Evolutionary conservation across 2,329 filamentous ascomycete species (phyloP), one percentile per base, ranked within the genome.

Genomic region (Paracorniculantispora psalliotae): DNA sequence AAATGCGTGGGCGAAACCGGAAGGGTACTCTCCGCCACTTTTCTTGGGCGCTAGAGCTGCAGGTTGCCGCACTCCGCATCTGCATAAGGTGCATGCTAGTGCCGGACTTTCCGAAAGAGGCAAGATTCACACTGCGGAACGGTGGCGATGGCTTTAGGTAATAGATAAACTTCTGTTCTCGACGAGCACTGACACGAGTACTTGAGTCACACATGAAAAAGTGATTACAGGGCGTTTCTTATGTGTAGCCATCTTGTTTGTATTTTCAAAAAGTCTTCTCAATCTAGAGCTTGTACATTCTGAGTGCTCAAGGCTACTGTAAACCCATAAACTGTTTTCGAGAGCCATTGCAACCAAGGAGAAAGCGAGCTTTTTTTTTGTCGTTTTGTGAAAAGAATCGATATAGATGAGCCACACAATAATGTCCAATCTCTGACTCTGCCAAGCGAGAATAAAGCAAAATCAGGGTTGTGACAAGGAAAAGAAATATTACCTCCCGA

Each of bases 271-370:
- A 21, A 30, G 10, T 33, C 1, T 46, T 46, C 43, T 66, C 51
- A 65, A 62, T 61, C 59, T 62, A 62, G 44, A 59, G 54, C 59
- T 63, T 57, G 44, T 47, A 63, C 60, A 64, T 63, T 65, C 57
- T 67, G 57, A 39, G 57, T 60, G 55, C 63, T 67, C 61, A 64
- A 62, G 60, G 67, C 67, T 60, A 48, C 33, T 17, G 59, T 61
- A 43, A 35, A 54, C 39, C 41, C 30, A 25, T 19, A 44, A 57
- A 5, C 12, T 6, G 6, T 33, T 33, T 50, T 54, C 47, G n/a
- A 37, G 51, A 61, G 51, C 41, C 5, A 43, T 51, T 54, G 41
- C 33, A 59, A 43, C 17, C 12, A 50, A 52, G 23, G 30, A 48
- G 15, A 53, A 41, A 37, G 48, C 10, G 13, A 17, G 26, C 25